Conservation (phyloP, 345 rosid species). For the Camelina neglecta region DNA sequence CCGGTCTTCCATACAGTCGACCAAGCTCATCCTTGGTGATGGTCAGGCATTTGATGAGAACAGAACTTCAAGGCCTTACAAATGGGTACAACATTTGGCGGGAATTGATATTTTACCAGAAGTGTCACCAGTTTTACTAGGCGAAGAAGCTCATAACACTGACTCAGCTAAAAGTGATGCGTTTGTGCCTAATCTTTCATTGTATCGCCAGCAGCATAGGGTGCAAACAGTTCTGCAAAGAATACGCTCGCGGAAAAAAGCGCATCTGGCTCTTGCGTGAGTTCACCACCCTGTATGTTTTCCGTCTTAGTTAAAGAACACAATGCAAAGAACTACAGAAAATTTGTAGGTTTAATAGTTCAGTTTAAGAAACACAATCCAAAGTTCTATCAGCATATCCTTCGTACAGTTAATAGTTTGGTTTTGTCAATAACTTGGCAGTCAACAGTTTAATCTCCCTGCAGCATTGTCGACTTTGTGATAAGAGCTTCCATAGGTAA, state of each 20-base stretch:
- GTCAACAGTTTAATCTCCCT: neutral
- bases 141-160: constrained; percentile 51
- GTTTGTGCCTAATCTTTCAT: constrained; percentile 57
- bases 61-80: constrained; percentile 80
- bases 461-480: constrained; percentile 9
- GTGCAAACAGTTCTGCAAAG: constrained; percentile 78
- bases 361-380: neutral
- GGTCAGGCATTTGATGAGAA: constrained; percentile 64
- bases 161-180: constrained; percentile 59
- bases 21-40: constrained; percentile 73
- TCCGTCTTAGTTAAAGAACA: constrained; percentile 28
- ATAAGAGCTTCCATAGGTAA: constrained; percentile 18
- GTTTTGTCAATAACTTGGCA: constrained; percentile 1
- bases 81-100: constrained; percentile 95
- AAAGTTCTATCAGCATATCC: constrained; percentile 1
- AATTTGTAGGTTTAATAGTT: neutral
- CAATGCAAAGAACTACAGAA: constrained; percentile 3
- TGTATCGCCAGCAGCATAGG: constrained; percentile 60
- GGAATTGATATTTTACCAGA: constrained; percentile 96
- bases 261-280: constrained; percentile 93
- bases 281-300: constrained; percentile 64
- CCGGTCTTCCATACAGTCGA: constrained; percentile 58
- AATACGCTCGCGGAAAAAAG: constrained; percentile 76
- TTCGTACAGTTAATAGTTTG: constrained; percentile 10
- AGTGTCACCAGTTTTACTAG: constrained; percentile 65